Conservation (phyloP, 345 rosid species). For the Clarkia xantiana region DNA sequence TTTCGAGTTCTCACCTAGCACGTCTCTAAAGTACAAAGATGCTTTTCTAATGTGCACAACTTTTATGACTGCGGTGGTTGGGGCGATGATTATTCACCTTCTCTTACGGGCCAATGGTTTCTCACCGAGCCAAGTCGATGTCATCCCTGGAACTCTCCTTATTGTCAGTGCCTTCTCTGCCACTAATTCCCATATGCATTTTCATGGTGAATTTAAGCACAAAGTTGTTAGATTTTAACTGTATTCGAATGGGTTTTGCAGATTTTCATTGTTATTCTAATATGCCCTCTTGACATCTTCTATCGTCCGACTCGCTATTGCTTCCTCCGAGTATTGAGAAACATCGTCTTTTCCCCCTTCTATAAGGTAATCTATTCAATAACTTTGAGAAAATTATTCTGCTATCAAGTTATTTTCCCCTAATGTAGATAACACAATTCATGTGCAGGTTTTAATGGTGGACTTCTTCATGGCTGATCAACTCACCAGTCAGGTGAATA, state of each 20-base stretch:
- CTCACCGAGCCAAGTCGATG: conserved; percentile 58
- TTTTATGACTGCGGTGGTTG: conserved; percentile 82
- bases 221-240: neutral
- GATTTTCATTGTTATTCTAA: conserved; percentile 51
- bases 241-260: conserved; percentile 12
- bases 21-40: conserved; percentile 77
- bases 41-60: conserved; percentile 87
- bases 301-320: conserved; percentile 81
- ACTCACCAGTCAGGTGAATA: conserved; percentile 85
- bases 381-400: neutral
- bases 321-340: conserved; percentile 64
- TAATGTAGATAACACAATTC: neutral
- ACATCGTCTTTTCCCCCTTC: conserved; percentile 79
- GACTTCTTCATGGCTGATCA: conserved; percentile 99
- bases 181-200: neutral
- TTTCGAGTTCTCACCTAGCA: conserved; percentile 63
- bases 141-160: conserved; percentile 80
- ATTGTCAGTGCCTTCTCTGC: conserved; percentile 24
- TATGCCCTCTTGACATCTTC: conserved; percentile 74
- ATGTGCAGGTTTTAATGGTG: conserved; percentile 65
- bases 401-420: too few species aligned
- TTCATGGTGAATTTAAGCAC: too few species aligned
- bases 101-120: conserved; percentile 62
- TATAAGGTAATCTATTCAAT: conserved; percentile 37
- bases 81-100: conserved; percentile 81